A percentile compares a stretch with the other conserved stretches of the same genome.
Conservation (phyloP, 2,329 filamentous ascomycete species). For the Cladobotryum mycophilum region DNA sequence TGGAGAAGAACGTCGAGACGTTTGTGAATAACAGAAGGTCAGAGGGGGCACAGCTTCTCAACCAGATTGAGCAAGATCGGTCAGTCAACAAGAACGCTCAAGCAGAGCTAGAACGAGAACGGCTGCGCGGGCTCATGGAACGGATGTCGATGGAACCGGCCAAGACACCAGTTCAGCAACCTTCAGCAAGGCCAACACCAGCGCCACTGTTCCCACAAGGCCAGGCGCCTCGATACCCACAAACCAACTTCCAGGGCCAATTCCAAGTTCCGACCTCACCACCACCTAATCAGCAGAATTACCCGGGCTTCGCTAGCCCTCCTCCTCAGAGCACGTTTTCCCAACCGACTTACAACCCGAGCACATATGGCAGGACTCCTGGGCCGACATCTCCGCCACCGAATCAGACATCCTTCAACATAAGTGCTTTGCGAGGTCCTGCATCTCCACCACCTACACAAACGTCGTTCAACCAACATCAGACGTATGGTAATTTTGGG, state of each 20-base stretch:
- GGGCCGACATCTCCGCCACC: slow-evolving; percentile 58
- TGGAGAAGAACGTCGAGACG: slow-evolving; percentile 91
- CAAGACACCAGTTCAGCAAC: slow-evolving; percentile 26
- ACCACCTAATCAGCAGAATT: slow-evolving; percentile 44
- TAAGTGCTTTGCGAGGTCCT: slow-evolving; percentile 33
- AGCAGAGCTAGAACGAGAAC: slow-evolving; percentile 81
- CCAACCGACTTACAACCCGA: slow-evolving; percentile 52
- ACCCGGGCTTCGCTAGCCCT: slow-evolving; percentile 35
- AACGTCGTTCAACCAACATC: slow-evolving; percentile 34
- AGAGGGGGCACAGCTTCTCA: slow-evolving; percentile 84
- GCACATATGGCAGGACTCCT: slow-evolving; percentile 51
- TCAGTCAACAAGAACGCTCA: slow-evolving; percentile 51
- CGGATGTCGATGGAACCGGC: slow-evolving; percentile 79
- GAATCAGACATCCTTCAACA: slow-evolving; percentile 48
- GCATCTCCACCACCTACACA: slow-evolving; percentile 56
- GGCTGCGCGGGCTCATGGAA: slow-evolving; percentile 86
- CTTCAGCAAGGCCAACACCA: slow-evolving; percentile 24
- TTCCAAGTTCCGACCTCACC: slow-evolving; percentile 55
- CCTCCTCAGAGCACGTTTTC: slow-evolving; percentile 40
- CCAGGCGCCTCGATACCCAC: slow-evolving; percentile 44
- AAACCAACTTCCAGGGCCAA: slow-evolving; percentile 49
- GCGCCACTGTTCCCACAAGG: slow-evolving; percentile 46
- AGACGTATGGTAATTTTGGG: slow-evolving; percentile 27
- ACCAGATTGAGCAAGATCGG: slow-evolving; percentile 77
- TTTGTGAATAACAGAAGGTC: slow-evolving; percentile 93